phyloP scores from a whole-genome alignment of 352 stramenopile species.

The Pythium aquatile region DNA sequence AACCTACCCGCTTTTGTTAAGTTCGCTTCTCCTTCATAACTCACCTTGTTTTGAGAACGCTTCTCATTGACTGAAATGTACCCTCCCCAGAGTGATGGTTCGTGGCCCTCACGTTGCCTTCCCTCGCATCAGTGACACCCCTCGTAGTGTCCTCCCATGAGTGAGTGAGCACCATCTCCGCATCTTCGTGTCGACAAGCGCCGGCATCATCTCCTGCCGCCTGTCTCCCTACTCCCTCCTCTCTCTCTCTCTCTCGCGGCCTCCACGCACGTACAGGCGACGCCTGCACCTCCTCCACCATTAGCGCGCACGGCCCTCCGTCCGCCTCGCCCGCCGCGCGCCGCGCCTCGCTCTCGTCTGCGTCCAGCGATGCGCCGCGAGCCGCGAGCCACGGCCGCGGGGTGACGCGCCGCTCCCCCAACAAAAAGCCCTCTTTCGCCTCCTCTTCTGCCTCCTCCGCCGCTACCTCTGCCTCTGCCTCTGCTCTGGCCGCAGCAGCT shows the following conservation, averaged over 20 bases:
- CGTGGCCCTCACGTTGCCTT: no score
- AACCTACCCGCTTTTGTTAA: slow-evolving; percentile 12
- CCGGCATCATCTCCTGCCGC: no score
- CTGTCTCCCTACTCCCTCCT: no score
- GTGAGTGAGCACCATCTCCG: neutral
- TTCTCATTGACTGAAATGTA: no score
- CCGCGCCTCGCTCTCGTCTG: neutral
- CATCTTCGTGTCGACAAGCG: neutral
- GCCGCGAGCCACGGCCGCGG: slow-evolving; percentile 7
- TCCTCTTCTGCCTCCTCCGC: neutral
- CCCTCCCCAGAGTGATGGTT: no score
- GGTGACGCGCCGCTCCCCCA: slow-evolving; percentile 15
- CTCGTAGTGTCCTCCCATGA: neutral
- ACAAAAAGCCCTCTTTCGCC: slow-evolving; percentile 6
- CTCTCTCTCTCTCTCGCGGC: neutral
- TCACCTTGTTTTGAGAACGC: no score
- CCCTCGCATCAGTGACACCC: no score
- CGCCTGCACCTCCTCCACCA: neutral
- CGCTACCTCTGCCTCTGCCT: no score
- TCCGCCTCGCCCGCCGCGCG: slow-evolving; percentile 2
- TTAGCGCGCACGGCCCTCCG: slow-evolving; percentile 2
- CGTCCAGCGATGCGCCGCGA: slow-evolving; percentile 4
- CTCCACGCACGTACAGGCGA: slow-evolving; percentile 1
- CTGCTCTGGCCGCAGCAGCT: neutral
- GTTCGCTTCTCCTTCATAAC: neutral